Base-by-base conservation (phyloP, 1,284 basidiomycete species). In the Pseudozyma hubeiensis region DNA sequence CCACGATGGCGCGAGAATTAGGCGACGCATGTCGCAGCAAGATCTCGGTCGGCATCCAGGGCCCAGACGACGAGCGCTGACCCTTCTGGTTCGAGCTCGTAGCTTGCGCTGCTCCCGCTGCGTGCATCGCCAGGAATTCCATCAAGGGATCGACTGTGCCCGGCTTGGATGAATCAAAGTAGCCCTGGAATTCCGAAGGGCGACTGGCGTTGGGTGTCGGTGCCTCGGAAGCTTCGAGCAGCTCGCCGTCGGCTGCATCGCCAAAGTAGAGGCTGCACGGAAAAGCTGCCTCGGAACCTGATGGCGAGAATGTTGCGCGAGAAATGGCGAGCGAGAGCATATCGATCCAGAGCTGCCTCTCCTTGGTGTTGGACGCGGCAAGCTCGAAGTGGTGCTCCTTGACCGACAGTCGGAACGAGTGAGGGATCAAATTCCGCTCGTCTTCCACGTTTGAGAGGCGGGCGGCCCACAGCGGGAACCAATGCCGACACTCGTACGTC, bases 381-480 rank as follows among this genome's bases (percentile, higher is more conserved):
- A 83, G 57, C 62, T 84, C 82, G 53, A 84, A 84, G 59, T 82
- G 78, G 59, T 84, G 82, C 4, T 75, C 76, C 17, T 67, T 69
- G 49, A 79, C 64, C 5, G 76, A 72, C 7, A 84, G 52, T 10
- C 82, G 70, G 68, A 83, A 82, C 7, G 78, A 64, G 46, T 80
- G 56, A 7, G 79, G 82, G 16, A 84, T 68, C 19, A 75, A 53
- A 47, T 60, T 64, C n/a, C 53, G 50, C 34, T 66, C 70, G 7
- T 73, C 75, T n/a, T 70, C 66, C 9, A 67, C 52, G 40, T 72
- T 72, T 11, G 69, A 71, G 1, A 82, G 60, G 10, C 62, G 60
- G 7, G 75, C 79, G 7, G 78, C 74, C 56, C 74, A 78, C 16
- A 84, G 75, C 5, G 82, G 81, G 59, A 84, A 83, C 80, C 80